Evolutionary conservation across 2,329 filamentous ascomycete species (phyloP).

Genomic region (Sclerotinia glacialis): DNA sequence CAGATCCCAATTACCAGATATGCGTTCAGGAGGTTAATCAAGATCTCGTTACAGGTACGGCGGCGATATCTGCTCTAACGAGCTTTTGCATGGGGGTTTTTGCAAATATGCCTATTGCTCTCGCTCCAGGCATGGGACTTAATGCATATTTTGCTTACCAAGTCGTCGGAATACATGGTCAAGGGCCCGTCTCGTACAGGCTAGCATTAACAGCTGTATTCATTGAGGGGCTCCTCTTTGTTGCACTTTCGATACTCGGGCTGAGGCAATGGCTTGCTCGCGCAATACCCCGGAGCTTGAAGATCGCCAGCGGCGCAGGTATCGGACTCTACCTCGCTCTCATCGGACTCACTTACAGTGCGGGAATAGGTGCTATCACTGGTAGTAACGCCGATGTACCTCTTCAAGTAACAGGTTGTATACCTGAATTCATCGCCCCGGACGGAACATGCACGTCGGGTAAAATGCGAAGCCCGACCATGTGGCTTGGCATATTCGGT

Average conservation of each 20-base stretch:
- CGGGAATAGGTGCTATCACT: conserved; percentile 76
- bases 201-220: conserved; percentile 84
- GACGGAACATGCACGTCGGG: conserved; percentile 60
- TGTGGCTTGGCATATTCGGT: conserved; percentile 89
- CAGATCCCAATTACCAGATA: conserved; percentile 59
- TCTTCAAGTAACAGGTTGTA: conserved; percentile 65
- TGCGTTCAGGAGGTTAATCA: conserved; percentile 51
- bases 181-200: conserved; percentile 68
- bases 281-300: conserved; percentile 79
- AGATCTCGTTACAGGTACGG: conserved; percentile 80
- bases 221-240: conserved; percentile 83
- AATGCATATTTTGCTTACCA: conserved; percentile 83
- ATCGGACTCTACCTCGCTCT: conserved; percentile 74
- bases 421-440: conserved; percentile 37
- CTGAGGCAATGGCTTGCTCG: conserved; percentile 86
- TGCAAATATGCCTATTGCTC: conserved; percentile 69
- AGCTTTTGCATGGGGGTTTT: conserved; percentile 83
- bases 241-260: conserved; percentile 73
- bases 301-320: conserved; percentile 80
- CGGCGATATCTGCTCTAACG: conserved; percentile 74
- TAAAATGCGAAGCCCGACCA: conserved; percentile 78
- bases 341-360: conserved; percentile 74
- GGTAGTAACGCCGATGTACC: conserved; percentile 68
- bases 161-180: conserved; percentile 74
- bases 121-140: conserved; percentile 75